Percentiles rank a stretch among this genome's conserved stretches.
These are phyloP conservation scores for Globisporangium cylindrosporum DNA, from an alignment of 352 stramenopile genomes.

Conservation along the genomic window DNA sequence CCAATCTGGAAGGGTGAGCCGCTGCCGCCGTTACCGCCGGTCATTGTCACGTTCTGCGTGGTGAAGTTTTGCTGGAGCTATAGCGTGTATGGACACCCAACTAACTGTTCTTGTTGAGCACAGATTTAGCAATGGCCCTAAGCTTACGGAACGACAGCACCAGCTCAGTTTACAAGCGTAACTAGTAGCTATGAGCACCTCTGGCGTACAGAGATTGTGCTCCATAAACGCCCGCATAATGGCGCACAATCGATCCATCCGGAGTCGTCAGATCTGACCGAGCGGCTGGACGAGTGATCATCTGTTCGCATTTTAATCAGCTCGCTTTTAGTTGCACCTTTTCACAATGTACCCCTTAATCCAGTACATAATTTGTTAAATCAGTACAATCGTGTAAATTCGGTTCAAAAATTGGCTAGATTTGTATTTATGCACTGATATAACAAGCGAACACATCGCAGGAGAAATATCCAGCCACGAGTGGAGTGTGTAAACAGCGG, in stretches of 20 bases:
- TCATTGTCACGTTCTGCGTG: neutral
- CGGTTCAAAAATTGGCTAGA: too few relatives aligned
- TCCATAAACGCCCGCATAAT: neutral
- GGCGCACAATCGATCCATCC: neutral
- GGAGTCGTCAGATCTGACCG: neutral
- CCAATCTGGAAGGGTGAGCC: conserved; percentile 56
- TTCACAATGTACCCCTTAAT: neutral
- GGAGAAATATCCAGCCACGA: neutral
- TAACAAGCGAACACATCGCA: neutral
- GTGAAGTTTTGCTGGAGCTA: neutral
- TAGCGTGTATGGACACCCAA: too few relatives aligned
- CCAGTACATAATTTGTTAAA: neutral
- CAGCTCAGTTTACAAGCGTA: neutral
- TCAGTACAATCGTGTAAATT: neutral
- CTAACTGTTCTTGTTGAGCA: neutral
- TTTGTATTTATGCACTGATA: neutral
- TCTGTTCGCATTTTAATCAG: neutral
- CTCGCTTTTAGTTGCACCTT: neutral
- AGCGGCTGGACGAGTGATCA: neutral
- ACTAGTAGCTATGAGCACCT: neutral
- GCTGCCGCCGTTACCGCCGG: neutral
- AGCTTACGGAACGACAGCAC: neutral
- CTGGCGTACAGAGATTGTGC: neutral
- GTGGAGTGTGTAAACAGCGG: neutral
- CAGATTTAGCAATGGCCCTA: neutral